Evolutionary conservation across 805 yeast species (phyloP), one percentile per base, ranked within the genome.

Genomic region (Monosporozyma yasuniensis): DNA sequence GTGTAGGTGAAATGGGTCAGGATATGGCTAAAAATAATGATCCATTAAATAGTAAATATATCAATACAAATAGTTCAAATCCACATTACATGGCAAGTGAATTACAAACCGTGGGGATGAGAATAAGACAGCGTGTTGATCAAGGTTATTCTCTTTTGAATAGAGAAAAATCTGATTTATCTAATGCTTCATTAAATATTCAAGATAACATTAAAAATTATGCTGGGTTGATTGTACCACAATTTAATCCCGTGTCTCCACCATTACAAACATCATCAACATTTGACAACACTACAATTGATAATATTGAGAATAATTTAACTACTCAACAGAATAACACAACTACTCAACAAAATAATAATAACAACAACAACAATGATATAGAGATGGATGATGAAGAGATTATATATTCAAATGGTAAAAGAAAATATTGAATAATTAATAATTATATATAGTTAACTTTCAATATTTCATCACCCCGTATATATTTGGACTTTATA

Each of bases 91-190:
- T 18, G 16, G n/a, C 25, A 53, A 56, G 58, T 46, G 62, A 70
- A 23, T 70, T 83, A 22, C 74, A 80, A 39, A 74, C 81, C 0
- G 60, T 83, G 5, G 89, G 88, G 0, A 83, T 82, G 87, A 73
- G 87, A 54, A 78, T 84, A 51, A 75, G 91, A 59, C 81, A 82
- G 56, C 73, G 84, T 2, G 79, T 84, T 3, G 72, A 77, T 32
- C 80, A 81, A 42, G 89, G 89, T 1, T 81, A 82, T 61, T 22
- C 51, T 49, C 21, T 25, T 14, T 23, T 32, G 5, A 38, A 21
- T 16, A 21, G 37, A n/a, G 43, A 21, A 19, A n/a, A 11, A 21
- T 23, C 42, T 4, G 39, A n/a, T 25, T 11, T 23, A n/a, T 8
- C 9, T 8, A 39, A 35, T n/a, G 35, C 51, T 22, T 37, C 52